Evolutionary conservation across 73 alveolate genomes (phyloP).

Genomic region (Blepharisma japonicum): DNA sequence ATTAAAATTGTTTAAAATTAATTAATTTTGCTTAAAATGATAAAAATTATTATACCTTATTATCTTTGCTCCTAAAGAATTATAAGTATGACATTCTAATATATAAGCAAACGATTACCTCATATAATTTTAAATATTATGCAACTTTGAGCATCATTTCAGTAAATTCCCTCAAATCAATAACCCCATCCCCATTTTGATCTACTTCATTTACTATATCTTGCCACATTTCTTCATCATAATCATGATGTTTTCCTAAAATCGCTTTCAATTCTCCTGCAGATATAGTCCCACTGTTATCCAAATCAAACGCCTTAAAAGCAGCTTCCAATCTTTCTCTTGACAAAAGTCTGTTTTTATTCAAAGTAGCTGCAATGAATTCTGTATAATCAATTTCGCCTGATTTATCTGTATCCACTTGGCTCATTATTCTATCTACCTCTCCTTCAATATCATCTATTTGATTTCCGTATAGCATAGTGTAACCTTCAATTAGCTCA

Average conservation of each 20-base stretch:
- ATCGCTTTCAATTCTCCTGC: conserved; percentile 46
- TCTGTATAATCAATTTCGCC: conserved; percentile 58
- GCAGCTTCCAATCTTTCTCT: conserved; percentile 47
- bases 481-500: conserved; percentile 58
- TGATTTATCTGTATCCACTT: conserved; percentile 41
- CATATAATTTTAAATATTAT: neutral
- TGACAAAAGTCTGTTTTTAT: conserved; percentile 36
- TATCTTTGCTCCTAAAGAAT: no score
- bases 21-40: no score
- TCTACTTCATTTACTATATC: conserved; percentile 65
- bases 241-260: conserved; percentile 36
- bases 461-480: conserved; percentile 7
- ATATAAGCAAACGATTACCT: neutral
- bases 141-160: conserved; percentile 21
- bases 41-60: no score
- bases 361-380: conserved; percentile 48
- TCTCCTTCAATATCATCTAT: conserved; percentile 40
- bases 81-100: no score
- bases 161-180: conserved; percentile 45
- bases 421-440: conserved; percentile 44
- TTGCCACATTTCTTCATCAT: conserved; percentile 69
- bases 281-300: conserved; percentile 48
- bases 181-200: conserved; percentile 67
- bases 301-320: conserved; percentile 46
- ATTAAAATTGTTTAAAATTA: no score